Evolutionary conservation across 768 basidiomycete genomes (phyloP), one percentile per base, ranked within the genome.

Genomic region (Royoungia palumana): DNA sequence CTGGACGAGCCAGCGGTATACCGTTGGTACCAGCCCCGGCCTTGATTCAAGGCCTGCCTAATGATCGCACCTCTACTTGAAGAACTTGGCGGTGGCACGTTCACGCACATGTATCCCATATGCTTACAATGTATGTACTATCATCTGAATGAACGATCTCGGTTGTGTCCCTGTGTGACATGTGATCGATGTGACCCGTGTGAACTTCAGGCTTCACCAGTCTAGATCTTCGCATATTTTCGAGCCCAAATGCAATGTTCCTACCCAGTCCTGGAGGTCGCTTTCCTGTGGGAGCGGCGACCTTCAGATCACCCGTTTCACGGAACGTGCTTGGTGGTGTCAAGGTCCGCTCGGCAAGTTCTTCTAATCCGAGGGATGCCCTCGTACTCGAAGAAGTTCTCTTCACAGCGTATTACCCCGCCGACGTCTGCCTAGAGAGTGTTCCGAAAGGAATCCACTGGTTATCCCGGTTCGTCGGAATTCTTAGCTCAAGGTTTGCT

Each of bases 401-500:
- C 0, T 87, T 83, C 57, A 83, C 79, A 24, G 76, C 73, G 2
- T 87, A 77, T 60, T 87, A 87, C 59, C 85, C 86, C 24, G 76
- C 81, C 8, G 71, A 78, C 41, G 62, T 66, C 12, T 52, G 60
- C 6, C 42, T 21, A 2, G 24, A 55, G 49, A 40, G 61, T 53
- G 30, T 57, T 7, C 66, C 61, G 36, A 73, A 71, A 50, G 80
- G 81, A 3, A 54, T 83, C 25, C 53, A 73, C 47, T 86, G 85
- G 85, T 56, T 85, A 12, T 55, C 78, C 54, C 71, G 81, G 84
- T 82, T 41, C 27, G 76, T 65, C 30, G 22, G 19, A 21, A 12
- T 11, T 32, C 12, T 14, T 6, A 32, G 34, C 35, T 34, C 14
- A 42, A 28, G 6, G 6, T 19, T 40, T 41, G 16, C 11, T 19